phyloP scores from a whole-genome alignment of 2,329 filamentous ascomycete species.

The Penicillium freii region DNA sequence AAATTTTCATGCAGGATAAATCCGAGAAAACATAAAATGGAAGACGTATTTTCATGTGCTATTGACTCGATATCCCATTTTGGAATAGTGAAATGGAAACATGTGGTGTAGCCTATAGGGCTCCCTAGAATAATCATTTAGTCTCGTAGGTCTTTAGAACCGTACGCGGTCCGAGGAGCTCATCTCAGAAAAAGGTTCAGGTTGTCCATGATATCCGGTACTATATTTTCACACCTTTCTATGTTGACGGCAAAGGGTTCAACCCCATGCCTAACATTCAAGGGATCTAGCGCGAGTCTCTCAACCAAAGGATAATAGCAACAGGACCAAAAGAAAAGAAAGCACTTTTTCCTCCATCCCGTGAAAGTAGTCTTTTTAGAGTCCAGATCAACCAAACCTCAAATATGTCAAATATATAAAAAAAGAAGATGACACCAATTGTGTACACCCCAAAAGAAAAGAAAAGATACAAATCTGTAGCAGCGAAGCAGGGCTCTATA shows the following conservation, averaged over 20 bases:
- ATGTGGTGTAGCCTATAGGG: background rate
- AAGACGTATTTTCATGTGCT: background rate
- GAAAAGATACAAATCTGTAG: constrained; percentile 20
- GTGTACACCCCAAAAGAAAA: constrained; percentile 21
- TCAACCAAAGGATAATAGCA: background rate
- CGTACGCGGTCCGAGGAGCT: background rate
- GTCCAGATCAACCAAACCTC: constrained; percentile 7
- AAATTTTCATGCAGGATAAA: background rate
- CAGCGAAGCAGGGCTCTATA: constrained; percentile 24
- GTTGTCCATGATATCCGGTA: background rate
- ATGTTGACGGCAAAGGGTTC: background rate
- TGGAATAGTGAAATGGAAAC: background rate
- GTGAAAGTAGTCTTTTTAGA: constrained; percentile 4
- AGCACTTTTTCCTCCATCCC: constrained; percentile 14
- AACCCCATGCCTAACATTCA: background rate
- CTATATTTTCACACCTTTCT: background rate
- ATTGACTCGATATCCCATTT: background rate
- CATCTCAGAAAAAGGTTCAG: background rate
- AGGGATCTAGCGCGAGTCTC: background rate
- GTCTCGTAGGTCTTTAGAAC: background rate
- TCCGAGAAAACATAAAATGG: background rate
- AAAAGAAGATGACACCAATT: constrained; percentile 5
- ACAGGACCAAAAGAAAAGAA: constrained; percentile 6
- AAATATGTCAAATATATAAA: constrained; percentile 2
- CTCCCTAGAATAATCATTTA: background rate